These are phyloP conservation scores for Nitzschia sp. DNA, from an alignment of 108 stramenopile species.

Conservation along the genomic window DNA sequence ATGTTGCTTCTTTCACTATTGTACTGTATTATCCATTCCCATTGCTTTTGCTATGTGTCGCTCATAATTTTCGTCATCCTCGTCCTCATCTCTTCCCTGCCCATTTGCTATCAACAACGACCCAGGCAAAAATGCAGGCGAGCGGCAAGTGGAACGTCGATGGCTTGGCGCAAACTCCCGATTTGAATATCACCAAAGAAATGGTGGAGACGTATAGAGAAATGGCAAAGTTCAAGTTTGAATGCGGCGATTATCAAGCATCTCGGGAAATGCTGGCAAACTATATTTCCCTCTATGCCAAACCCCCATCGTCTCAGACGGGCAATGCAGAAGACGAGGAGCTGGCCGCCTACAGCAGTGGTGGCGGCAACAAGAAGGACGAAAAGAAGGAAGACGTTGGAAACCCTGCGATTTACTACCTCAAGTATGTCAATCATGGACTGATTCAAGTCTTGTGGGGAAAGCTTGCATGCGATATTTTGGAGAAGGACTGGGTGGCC, in stretches of 20 bases:
- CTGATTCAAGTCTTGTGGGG: slow-evolving; percentile 92
- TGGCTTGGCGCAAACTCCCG: slow-evolving; percentile 44
- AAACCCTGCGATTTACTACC: slow-evolving; percentile 81
- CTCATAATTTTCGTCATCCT: no score
- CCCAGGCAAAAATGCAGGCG: slow-evolving; percentile 64
- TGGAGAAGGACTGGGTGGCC: slow-evolving; percentile 91
- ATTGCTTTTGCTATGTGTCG: no score
- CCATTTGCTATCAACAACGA: no score
- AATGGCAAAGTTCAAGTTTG: slow-evolving; percentile 92
- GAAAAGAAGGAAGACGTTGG: slow-evolving; percentile 56
- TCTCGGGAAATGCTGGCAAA: slow-evolving; percentile 80
- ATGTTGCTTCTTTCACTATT: slow-evolving; percentile 29
- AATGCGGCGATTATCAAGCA: slow-evolving; percentile 89
- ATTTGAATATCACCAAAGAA: slow-evolving; percentile 67
- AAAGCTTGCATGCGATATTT: slow-evolving; percentile 86
- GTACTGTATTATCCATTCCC: no score
- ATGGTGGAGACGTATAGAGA: slow-evolving; percentile 75
- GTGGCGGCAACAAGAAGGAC: slow-evolving; percentile 24
- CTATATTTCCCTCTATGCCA: slow-evolving; percentile 82
- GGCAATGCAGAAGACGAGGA: slow-evolving; percentile 59
- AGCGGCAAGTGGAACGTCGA: slow-evolving; percentile 79
- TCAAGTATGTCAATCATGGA: slow-evolving; percentile 59
- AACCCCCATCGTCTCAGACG: slow-evolving; percentile 50
- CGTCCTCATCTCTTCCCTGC: slow-evolving; percentile 13
- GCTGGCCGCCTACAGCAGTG: slow-evolving; percentile 30